Percentiles rank a stretch among this genome's conserved stretches.
Evolutionary conservation across 805 yeast species (phyloP).

Genomic region (Starmerella bombicola): DNA sequence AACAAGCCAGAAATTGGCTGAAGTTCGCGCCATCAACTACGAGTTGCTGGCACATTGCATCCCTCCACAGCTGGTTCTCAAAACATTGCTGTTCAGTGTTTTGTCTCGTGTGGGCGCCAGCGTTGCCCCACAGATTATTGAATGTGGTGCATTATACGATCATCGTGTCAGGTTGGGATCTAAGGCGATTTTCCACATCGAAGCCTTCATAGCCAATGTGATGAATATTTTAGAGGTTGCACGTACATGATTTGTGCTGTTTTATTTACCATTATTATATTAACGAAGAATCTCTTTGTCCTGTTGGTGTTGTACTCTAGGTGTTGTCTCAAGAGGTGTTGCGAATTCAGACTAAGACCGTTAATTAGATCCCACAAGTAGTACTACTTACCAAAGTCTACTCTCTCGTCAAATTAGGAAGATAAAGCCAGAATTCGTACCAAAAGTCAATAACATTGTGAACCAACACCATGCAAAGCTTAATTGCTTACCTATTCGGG

Average conservation of each 20-base stretch:
- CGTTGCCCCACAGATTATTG: constrained; percentile 32
- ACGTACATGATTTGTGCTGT: constrained; percentile 1
- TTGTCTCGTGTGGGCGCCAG: constrained; percentile 23
- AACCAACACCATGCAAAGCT: too few relatives aligned
- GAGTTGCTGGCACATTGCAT: constrained; percentile 88
- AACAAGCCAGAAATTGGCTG: constrained; percentile 39
- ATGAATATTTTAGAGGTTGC: constrained; percentile 58
- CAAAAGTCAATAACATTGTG: too few relatives aligned
- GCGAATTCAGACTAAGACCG: too few relatives aligned
- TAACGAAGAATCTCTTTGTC: too few relatives aligned
- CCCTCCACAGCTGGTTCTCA: constrained; percentile 72
- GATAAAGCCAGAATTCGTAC: too few relatives aligned
- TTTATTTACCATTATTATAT: too few relatives aligned
- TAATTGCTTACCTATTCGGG: too few relatives aligned
- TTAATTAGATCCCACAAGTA: too few relatives aligned
- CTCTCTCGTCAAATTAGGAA: too few relatives aligned
- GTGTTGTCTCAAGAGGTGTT: too few relatives aligned
- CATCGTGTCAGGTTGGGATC: constrained; percentile 77
- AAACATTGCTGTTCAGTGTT: constrained; percentile 37
- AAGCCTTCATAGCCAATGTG: constrained; percentile 79
- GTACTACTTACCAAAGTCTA: too few relatives aligned
- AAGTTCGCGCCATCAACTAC: constrained; percentile 55
- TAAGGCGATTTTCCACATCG: constrained; percentile 86
- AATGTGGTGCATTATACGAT: constrained; percentile 51
- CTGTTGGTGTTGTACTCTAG: too few relatives aligned